Evolutionary conservation across 2,329 filamentous ascomycete genomes (phyloP), one percentile per base, ranked within the genome.

Genomic region (Cladosporium sp.): DNA sequence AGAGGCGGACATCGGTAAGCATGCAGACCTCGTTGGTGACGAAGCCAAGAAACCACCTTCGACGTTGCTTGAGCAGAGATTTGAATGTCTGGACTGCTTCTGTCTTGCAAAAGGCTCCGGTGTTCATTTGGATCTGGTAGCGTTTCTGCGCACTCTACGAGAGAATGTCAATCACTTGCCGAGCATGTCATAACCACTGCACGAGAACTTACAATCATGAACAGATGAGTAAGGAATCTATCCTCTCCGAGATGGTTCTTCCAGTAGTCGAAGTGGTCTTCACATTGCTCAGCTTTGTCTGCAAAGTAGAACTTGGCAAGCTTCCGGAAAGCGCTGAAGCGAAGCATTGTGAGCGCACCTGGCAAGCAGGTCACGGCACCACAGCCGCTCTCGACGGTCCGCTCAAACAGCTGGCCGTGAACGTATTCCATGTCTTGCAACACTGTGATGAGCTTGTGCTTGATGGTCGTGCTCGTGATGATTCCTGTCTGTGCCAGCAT

Each of bases 301-400:
- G 92, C 91, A 73, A 99, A 99, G 75, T 99, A 97, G 75, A 96
- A 96, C 70, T 95, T 96, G 68, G 93, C 91, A 91, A 99, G 97
- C 68, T 89, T 88, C 58, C 92, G 84, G 75, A 99, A 97, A 4
- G 94, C 94, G 2, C 93, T 97, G 75, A 97, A 96, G 54, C 94
- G 90, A 55, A 99, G 78, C 78, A 97, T 96, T 0, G 93, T 97
- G 64, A 97, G 76, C n/a, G 93, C 93, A 25, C 94, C 93, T 0
- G 94, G 94, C 48, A 99, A 80, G 73, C 93, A 99, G 34, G 93
- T 97, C 48, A 99, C 93, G 5, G 93, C 86, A 53, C 93, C 93
- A 70, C 93, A 97, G 7, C 89, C 90, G 4, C 93, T 97, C 71
- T 99, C 93, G 32, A 97, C 92, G 0, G 92, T 95, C 57, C 93